These are phyloP conservation scores for Solanum acaule DNA, from an alignment of 257 asterid species.

Conservation along the genomic window DNA sequence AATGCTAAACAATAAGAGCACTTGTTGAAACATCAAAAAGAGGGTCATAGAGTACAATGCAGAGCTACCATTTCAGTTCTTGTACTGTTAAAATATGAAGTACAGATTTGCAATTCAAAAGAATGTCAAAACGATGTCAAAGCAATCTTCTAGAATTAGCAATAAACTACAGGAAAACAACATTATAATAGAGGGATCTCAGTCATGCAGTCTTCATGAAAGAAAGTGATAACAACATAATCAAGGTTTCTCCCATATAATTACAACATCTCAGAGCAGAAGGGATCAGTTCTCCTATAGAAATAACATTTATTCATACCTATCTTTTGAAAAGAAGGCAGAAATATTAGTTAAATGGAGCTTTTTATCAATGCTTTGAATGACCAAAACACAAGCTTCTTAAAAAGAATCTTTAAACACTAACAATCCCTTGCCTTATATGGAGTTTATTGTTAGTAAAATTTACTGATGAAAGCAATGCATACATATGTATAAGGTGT, in stretches of 20 bases:
- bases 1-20: neutral
- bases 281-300: neutral
- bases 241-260: neutral
- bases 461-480: neutral
- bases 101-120: neutral
- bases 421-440: neutral
- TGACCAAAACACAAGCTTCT: neutral
- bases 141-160: neutral
- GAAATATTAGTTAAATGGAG: neutral
- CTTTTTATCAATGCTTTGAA: neutral
- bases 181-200: neutral
- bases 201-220: neutral
- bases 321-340: neutral
- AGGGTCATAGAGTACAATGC: neutral
- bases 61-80: neutral
- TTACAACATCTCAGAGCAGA: neutral
- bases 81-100: neutral
- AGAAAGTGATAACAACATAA: neutral
- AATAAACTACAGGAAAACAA: neutral
- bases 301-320: neutral
- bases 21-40: neutral
- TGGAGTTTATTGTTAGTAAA: neutral
- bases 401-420: neutral
- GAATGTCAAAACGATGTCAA: neutral
- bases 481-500: neutral